Conservation (phyloP, 176 grass and related monocot genomes). For the Tuctoria greenei region DNA sequence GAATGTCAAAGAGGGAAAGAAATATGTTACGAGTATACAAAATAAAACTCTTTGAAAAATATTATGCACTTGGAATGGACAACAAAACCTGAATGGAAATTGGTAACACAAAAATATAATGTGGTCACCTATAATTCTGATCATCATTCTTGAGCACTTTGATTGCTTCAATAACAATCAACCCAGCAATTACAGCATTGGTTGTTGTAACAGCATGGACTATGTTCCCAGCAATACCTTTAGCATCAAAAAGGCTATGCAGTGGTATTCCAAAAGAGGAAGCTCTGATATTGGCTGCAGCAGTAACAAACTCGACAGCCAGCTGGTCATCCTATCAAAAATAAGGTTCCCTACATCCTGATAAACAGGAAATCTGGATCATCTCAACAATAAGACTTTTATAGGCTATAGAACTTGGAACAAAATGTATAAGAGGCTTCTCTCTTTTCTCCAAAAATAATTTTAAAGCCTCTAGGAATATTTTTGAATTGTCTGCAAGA, state of each 20-base stretch:
- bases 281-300: too few species aligned
- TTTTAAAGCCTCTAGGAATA: slow-evolving; percentile 90
- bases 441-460: too few species aligned
- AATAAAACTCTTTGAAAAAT: background rate
- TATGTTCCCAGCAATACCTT: too few species aligned
- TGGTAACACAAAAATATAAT: background rate
- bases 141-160: too few species aligned
- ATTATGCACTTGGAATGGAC: background rate
- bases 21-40: background rate
- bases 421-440: slow-evolving; percentile 46
- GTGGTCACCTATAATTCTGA: too few species aligned
- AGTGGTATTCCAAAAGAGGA: too few species aligned
- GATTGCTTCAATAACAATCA: too few species aligned
- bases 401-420: background rate
- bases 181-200: too few species aligned
- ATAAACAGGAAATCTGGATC: slow-evolving; percentile 10
- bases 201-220: too few species aligned
- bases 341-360: slow-evolving; percentile 86
- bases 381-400: background rate
- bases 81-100: background rate
- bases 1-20: background rate
- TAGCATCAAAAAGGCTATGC: too few species aligned
- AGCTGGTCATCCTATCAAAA: too few species aligned
- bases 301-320: too few species aligned
- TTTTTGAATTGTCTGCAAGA: slow-evolving; percentile 80